Conservation (phyloP, 1,284 basidiomycete genomes). For the Fistulinella cinereoalba region DNA sequence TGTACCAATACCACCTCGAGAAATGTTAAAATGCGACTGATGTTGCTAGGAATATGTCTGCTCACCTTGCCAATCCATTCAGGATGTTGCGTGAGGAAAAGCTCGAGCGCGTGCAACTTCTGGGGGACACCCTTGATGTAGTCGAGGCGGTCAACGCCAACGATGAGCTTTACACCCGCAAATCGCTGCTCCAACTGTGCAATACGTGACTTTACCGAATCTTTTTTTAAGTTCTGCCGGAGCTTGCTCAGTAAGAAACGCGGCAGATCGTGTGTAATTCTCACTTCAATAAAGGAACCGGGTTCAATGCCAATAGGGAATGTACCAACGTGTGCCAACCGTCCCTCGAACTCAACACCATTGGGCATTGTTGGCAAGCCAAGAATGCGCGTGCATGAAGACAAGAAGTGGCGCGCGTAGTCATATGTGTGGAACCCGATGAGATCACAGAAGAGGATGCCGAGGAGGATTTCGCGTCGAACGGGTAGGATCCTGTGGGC, state of each 20-base stretch:
- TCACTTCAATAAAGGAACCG: constrained; percentile 79
- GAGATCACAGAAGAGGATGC: constrained; percentile 93
- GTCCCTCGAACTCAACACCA: constrained; percentile 93
- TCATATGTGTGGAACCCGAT: constrained; percentile 99
- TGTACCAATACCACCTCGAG: constrained; percentile 90
- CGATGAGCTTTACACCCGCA: constrained; percentile 94
- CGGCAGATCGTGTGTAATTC: constrained; percentile 9
- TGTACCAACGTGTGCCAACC: constrained; percentile 94
- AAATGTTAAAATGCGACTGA: constrained; percentile 2
- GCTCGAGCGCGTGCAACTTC: constrained; percentile 94
- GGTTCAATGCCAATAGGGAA: constrained; percentile 99
- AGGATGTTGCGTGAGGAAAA: constrained; percentile 95
- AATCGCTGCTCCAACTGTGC: constrained; percentile 85
- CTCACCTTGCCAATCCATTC: constrained; percentile 96
- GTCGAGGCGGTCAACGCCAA: constrained; percentile 96
- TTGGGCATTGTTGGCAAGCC: constrained; percentile 98
- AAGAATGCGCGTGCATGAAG: constrained; percentile 95
- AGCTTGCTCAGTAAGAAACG: constrained; percentile 3
- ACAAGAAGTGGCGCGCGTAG: constrained; percentile 98
- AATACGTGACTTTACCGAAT: constrained; percentile 78
- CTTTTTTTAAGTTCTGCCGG: constrained; percentile 70
- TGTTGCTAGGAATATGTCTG: neutral
- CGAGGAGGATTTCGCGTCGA: constrained; percentile 93
- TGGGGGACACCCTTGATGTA: constrained; percentile 99
- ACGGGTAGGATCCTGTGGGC: constrained; percentile 85